phyloP scores from a whole-genome alignment of 2,329 filamentous ascomycete genomes.

The Madurella fahalii region DNA sequence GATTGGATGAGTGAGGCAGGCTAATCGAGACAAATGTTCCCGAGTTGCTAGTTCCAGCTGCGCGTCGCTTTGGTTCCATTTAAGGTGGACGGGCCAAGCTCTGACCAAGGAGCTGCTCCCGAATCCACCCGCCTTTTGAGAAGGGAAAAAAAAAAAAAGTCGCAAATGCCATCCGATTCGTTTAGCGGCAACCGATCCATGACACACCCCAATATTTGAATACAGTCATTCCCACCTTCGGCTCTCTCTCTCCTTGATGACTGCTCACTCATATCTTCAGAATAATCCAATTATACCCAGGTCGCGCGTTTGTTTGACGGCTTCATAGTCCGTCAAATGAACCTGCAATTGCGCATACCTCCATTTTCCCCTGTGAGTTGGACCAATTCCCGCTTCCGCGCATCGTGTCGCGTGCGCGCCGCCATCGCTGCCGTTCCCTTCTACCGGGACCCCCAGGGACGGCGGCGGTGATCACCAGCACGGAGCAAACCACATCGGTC shows the following conservation, averaged over 20 bases:
- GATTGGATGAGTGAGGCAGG: background rate
- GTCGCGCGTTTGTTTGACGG: constrained; percentile 89
- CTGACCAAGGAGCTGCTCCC: background rate
- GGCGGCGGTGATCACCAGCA: background rate
- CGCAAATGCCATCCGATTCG: background rate
- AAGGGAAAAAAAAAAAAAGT: constrained; percentile 6
- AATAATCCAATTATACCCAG: constrained; percentile 20
- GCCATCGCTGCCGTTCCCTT: background rate
- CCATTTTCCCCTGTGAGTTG: constrained; percentile 60
- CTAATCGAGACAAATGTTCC: no score
- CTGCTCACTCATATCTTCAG: constrained; percentile 18
- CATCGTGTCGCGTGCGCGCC: constrained; percentile 5
- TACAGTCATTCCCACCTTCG: constrained; percentile 10
- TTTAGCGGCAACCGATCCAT: constrained; percentile 7
- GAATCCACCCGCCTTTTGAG: background rate
- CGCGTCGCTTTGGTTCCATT: no score
- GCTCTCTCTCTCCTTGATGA: constrained; percentile 8
- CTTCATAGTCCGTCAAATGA: constrained; percentile 86
- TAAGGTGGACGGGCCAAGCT: no score
- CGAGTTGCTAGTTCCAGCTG: background rate
- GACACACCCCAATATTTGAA: constrained; percentile 9
- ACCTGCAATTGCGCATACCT: constrained; percentile 73
- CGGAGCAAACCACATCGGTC: background rate
- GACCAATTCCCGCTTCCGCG: constrained; percentile 11
- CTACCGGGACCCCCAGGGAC: background rate